phyloP scores from a whole-genome alignment of 176 grass and related monocot genomes.

The Aegilops longissima region DNA sequence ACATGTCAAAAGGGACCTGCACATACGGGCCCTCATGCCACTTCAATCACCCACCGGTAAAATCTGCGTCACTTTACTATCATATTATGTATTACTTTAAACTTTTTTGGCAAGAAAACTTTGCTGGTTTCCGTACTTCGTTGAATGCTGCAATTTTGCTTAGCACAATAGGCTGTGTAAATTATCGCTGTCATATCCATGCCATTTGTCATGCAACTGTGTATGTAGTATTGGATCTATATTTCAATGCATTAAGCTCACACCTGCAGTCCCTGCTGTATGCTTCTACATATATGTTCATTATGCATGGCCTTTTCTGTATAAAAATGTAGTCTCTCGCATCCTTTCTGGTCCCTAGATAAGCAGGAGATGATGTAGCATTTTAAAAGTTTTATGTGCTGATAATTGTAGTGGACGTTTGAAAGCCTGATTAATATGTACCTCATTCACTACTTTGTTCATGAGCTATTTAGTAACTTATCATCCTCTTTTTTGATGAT shows the following conservation, averaged over 20 bases:
- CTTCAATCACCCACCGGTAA: conserved; percentile 51
- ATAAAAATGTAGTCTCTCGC: neutral
- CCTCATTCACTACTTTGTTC: neutral
- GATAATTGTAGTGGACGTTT: conserved; percentile 8
- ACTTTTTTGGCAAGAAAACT: neutral
- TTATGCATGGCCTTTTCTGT: neutral
- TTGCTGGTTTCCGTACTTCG: neutral
- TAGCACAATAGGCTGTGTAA: neutral
- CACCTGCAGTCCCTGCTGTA: neutral
- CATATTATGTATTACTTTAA: conserved; percentile 4
- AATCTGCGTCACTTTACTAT: neutral
- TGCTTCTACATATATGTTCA: neutral
- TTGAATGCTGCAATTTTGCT: conserved; percentile 1
- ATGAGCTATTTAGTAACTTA: neutral
- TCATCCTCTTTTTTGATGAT: neutral
- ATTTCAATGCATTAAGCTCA: neutral
- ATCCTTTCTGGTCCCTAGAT: neutral
- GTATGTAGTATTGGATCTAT: neutral
- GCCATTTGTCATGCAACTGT: neutral
- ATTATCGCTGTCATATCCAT: too few relatives aligned
- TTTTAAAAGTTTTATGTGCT: conserved; percentile 1
- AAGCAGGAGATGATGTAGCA: neutral
- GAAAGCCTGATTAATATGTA: neutral
- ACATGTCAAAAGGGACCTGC: conserved; percentile 48
- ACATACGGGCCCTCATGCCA: conserved; percentile 41